These are phyloP conservation scores for Ochromonas danica DNA, from an alignment of 108 stramenopile species.

Conservation along the genomic window DNA sequence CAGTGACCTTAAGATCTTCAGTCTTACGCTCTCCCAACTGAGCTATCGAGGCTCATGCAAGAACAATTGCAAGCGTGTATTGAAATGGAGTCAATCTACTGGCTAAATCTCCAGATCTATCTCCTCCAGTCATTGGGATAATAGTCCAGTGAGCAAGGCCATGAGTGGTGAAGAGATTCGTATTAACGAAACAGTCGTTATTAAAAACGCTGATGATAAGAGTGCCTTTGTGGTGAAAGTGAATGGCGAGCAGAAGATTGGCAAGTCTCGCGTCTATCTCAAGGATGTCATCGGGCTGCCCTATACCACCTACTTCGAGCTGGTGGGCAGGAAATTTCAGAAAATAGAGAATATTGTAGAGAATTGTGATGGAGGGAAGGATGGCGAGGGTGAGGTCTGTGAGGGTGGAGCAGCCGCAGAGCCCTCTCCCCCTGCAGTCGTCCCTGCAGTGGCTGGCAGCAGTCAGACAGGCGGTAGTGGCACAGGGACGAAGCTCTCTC, in stretches of 20 bases:
- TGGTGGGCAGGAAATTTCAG: neutral
- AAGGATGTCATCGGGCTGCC: neutral
- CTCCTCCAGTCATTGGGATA: no score
- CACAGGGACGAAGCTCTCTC: neutral
- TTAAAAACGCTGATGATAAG: neutral
- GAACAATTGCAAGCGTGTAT: no score
- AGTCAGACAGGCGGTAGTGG: neutral
- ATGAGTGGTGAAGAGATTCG: no score
- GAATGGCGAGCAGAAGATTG: slow-evolving; percentile 9
- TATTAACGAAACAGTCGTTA: neutral
- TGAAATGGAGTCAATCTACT: no score
- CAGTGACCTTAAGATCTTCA: no score
- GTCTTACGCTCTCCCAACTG: no score
- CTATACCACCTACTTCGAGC: neutral
- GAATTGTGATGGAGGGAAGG: neutral
- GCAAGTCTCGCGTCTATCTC: slow-evolving; percentile 25
- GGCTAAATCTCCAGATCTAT: no score
- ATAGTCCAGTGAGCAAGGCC: no score
- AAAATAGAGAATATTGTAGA: neutral
- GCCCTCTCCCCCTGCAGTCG: neutral
- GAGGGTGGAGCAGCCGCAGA: neutral
- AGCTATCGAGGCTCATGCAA: no score
- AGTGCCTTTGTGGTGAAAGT: neutral
- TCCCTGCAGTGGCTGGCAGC: neutral
- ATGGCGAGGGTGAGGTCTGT: neutral